A percentile compares a stretch with the other conserved stretches of the same genome.
These are phyloP conservation scores for Ogataea nonfermentans DNA, from an alignment of 805 yeast genomes.

Conservation along the genomic window DNA sequence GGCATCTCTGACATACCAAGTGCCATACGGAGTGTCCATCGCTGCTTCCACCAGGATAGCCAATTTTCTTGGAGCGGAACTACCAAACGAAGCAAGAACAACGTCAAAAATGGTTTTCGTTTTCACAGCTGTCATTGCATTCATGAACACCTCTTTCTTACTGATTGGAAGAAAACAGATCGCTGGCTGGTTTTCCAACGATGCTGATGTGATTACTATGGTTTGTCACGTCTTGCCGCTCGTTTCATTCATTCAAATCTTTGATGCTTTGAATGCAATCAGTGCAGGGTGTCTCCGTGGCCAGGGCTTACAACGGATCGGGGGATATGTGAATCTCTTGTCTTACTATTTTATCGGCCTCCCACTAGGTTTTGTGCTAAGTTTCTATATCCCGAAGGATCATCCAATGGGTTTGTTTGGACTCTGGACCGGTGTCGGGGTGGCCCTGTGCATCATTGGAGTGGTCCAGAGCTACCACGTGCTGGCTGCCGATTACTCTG, in stretches of 20 bases:
- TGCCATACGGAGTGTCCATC: constrained; percentile 74
- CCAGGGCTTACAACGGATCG: constrained; percentile 57
- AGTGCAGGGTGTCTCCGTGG: constrained; percentile 58
- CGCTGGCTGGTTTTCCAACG: constrained; percentile 33
- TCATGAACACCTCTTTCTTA: constrained; percentile 27
- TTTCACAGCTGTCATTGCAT: constrained; percentile 25
- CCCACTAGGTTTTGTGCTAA: constrained; percentile 62
- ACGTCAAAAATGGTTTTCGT: constrained; percentile 31
- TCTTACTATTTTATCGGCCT: constrained; percentile 69
- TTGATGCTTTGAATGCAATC: constrained; percentile 48
- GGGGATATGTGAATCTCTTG: constrained; percentile 50
- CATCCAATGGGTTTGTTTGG: constrained; percentile 38
- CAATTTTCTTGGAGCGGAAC: constrained; percentile 64
- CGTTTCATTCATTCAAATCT: constrained; percentile 41
- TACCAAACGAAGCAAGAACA: constrained; percentile 30
- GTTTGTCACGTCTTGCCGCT: constrained; percentile 30
- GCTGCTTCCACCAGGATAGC: constrained; percentile 78
- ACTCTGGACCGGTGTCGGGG: constrained; percentile 37
- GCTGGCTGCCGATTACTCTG: constrained; percentile 49
- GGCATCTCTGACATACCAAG: constrained; percentile 65
- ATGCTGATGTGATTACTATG: constrained; percentile 27
- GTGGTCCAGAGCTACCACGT: constrained; percentile 46
- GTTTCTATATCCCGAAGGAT: constrained; percentile 42
- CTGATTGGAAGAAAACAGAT: constrained; percentile 27
- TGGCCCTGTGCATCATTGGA: constrained; percentile 43